phyloP scores from a whole-genome alignment of 108 stramenopile genomes.

The Nitzschia putrida region DNA sequence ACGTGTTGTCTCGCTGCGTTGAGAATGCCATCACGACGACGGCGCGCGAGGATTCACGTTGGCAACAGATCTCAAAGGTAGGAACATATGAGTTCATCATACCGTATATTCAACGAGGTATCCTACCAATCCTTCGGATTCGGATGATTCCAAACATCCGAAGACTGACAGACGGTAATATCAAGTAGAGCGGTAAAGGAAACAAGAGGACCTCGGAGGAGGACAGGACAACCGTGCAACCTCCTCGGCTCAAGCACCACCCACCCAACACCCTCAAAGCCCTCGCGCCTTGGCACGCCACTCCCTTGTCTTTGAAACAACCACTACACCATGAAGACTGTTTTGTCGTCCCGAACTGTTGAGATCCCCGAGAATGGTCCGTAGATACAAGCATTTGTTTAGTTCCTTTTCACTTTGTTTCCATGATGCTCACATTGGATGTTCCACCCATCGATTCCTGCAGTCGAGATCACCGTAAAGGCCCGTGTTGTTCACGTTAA shows the following conservation, averaged over 20 bases:
- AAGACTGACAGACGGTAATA: no score
- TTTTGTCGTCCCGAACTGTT: slow-evolving; percentile 71
- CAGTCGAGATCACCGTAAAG: slow-evolving; percentile 86
- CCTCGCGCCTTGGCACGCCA: slow-evolving; percentile 44
- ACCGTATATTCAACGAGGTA: no score
- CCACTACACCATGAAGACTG: slow-evolving; percentile 77
- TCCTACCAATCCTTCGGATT: no score
- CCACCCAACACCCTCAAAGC: slow-evolving; percentile 5
- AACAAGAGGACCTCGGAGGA: background rate
- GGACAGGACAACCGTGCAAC: background rate
- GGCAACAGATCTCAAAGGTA: no score
- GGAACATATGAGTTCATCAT: no score
- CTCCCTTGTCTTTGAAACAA: slow-evolving; percentile 17
- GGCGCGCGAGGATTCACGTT: no score
- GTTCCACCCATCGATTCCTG: background rate
- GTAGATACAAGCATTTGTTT: slow-evolving; percentile 5
- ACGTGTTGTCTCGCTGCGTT: no score
- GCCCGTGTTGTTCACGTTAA: slow-evolving; percentile 88
- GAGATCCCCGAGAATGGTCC: slow-evolving; percentile 78
- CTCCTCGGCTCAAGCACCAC: background rate
- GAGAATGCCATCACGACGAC: no score
- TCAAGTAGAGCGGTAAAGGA: slow-evolving; percentile 4
- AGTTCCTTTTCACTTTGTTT: background rate
- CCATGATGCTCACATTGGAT: background rate
- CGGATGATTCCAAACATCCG: no score